Evolutionary conservation across 1,139 yeast species (phyloP).

Genomic region (Candida freyschussii): DNA sequence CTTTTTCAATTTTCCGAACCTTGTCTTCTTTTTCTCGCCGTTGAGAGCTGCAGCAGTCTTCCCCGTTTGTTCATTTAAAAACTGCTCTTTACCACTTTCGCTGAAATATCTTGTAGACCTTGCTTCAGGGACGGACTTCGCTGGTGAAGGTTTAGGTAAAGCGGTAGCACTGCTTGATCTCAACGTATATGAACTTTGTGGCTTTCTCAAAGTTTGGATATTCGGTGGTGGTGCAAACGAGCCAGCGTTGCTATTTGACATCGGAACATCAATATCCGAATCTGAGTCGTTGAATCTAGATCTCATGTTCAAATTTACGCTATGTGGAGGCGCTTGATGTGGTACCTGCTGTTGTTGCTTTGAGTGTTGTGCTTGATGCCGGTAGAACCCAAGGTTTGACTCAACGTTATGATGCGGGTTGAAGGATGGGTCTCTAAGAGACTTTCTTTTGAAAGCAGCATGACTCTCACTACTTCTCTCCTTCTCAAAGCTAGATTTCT

Average conservation of each 20-base stretch:
- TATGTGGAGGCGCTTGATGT: constrained; percentile 7
- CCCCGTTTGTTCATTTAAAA: constrained; percentile 12
- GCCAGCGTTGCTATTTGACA: constrained; percentile 7
- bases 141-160: constrained; percentile 20
- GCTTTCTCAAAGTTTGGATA: constrained; percentile 19
- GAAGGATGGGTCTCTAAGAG: constrained; percentile 30
- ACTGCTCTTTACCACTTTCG: constrained; percentile 18
- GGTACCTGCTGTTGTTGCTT: constrained; percentile 13
- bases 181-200: constrained; percentile 18
- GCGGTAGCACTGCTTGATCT: constrained; percentile 24
- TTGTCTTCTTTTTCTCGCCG: constrained; percentile 37
- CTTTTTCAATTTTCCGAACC: constrained; percentile 51
- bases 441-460: constrained; percentile 34
- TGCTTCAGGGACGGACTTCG: constrained; percentile 17
- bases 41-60: constrained; percentile 25
- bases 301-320: constrained; percentile 26
- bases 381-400: constrained; percentile 22
- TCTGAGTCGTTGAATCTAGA: constrained; percentile 59
- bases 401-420: constrained; percentile 13
- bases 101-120: constrained; percentile 24
- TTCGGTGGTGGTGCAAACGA: constrained; percentile 18
- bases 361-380: constrained; percentile 18
- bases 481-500: constrained; percentile 55
- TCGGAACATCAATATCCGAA: constrained; percentile 40
- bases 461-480: constrained; percentile 28